phyloP scores from a whole-genome alignment of 257 asterid species.

The Rhazya stricta region DNA sequence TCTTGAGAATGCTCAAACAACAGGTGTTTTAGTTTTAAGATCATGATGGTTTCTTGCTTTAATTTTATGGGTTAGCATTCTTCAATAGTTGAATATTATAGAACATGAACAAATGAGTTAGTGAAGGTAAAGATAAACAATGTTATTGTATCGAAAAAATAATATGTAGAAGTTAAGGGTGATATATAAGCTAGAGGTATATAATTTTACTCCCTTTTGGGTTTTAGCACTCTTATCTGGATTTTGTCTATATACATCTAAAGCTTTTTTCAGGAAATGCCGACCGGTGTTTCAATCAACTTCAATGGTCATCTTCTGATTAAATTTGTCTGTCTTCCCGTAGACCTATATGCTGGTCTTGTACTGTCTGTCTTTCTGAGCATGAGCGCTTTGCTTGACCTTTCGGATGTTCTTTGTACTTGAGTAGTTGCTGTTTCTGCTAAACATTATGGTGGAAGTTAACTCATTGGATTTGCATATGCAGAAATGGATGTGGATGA shows the following conservation, averaged over 20 bases:
- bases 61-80: not conserved
- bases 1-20: constrained; percentile 38
- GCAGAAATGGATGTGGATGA: constrained; percentile 36
- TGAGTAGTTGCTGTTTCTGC: not conserved
- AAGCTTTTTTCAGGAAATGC: not conserved
- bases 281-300: not conserved
- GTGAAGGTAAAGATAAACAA: not conserved
- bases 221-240: not conserved
- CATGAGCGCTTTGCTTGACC: not conserved
- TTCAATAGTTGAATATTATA: not conserved
- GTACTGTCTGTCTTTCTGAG: not conserved
- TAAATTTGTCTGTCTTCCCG: not conserved
- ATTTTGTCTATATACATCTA: not conserved
- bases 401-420: not conserved
- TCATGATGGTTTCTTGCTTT: not conserved
- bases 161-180: not conserved
- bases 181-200: not conserved
- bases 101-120: not conserved
- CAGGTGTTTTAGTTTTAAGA: constrained; percentile 40
- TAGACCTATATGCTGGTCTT: not conserved
- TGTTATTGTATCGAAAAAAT: not conserved
- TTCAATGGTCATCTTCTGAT: not conserved
- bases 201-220: not conserved
- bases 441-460: not conserved
- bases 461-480: constrained; percentile 5